Conservation (phyloP, 2,329 filamentous ascomycete genomes). For the Phymatotrichopsis omnivora region DNA sequence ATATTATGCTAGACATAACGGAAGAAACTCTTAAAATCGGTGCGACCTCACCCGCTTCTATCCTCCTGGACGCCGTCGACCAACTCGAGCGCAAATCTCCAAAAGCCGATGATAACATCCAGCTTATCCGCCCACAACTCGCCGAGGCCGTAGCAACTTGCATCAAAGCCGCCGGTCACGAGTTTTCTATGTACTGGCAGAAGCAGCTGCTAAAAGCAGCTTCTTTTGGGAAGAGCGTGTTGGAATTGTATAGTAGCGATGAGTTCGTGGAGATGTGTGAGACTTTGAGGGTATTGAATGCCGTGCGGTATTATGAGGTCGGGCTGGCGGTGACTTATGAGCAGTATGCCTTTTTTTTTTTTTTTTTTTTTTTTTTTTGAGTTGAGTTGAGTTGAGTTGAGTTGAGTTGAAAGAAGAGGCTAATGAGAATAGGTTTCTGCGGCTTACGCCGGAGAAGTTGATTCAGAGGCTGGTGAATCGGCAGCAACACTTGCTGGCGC, state of each 20-base stretch:
- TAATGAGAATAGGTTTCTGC: slow-evolving; percentile 40
- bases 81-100: slow-evolving; percentile 88
- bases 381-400: not conserved
- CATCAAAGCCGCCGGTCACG: slow-evolving; percentile 83
- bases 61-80: slow-evolving; percentile 85
- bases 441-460: slow-evolving; percentile 80
- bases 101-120: slow-evolving; percentile 95
- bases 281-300: slow-evolving; percentile 82
- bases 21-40: slow-evolving; percentile 83
- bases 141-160: slow-evolving; percentile 91
- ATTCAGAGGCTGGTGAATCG: slow-evolving; percentile 76
- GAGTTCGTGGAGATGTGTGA: slow-evolving; percentile 99
- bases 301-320: slow-evolving; percentile 81
- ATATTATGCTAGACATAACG: slow-evolving; percentile 50
- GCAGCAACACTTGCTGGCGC: slow-evolving; percentile 79
- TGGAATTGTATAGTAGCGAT: slow-evolving; percentile 95
- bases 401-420: not conserved
- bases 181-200: slow-evolving; percentile 85
- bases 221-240: slow-evolving; percentile 92
- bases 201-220: slow-evolving; percentile 93
- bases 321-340: slow-evolving; percentile 87
- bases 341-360: too few species aligned
- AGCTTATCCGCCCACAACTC: slow-evolving; percentile 76
- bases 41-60: slow-evolving; percentile 78
- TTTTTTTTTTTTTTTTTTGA: not conserved